phyloP scores from a whole-genome alignment of 2,329 filamentous ascomycete genomes.

The Monosporascus sp. region DNA sequence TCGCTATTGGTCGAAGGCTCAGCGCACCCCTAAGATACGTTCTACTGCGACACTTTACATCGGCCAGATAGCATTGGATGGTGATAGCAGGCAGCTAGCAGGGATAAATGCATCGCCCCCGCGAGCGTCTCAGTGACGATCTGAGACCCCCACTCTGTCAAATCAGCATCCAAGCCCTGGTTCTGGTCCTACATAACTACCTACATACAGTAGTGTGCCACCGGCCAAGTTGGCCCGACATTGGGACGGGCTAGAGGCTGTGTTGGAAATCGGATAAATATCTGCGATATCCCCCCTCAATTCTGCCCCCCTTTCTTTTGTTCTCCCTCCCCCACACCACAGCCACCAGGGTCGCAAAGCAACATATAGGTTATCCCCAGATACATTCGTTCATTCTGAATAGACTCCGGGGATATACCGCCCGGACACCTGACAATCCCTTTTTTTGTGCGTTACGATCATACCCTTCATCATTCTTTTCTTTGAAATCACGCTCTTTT shows the following conservation, averaged over 20 bases:
- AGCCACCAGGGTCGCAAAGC: conserved; percentile 56
- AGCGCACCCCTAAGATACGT: not conserved
- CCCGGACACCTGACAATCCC: conserved; percentile 50
- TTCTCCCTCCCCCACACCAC: conserved; percentile 49
- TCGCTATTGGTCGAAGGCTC: no score
- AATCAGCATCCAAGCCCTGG: conserved; percentile 13
- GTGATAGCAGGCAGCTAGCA: not conserved
- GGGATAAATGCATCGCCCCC: conserved; percentile 3
- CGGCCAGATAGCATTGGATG: not conserved
- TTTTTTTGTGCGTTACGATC: conserved; percentile 35
- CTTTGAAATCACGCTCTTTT: conserved; percentile 41
- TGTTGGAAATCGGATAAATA: conserved; percentile 30
- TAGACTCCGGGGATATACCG: conserved; percentile 29
- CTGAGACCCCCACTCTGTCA: conserved; percentile 12
- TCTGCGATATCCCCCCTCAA: conserved; percentile 28
- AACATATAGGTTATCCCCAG: conserved; percentile 46
- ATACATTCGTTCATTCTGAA: conserved; percentile 39
- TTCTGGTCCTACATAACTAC: conserved; percentile 1
- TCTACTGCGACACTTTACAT: not conserved
- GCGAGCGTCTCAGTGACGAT: conserved; percentile 13
- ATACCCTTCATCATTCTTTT: conserved; percentile 30
- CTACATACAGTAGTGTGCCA: not conserved
- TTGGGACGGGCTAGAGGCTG: not conserved
- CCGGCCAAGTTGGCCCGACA: not conserved
- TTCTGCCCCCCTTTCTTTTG: conserved; percentile 36